phyloP scores from a whole-genome alignment of 805 yeast genomes.

The Wickerhamiella galacta region DNA sequence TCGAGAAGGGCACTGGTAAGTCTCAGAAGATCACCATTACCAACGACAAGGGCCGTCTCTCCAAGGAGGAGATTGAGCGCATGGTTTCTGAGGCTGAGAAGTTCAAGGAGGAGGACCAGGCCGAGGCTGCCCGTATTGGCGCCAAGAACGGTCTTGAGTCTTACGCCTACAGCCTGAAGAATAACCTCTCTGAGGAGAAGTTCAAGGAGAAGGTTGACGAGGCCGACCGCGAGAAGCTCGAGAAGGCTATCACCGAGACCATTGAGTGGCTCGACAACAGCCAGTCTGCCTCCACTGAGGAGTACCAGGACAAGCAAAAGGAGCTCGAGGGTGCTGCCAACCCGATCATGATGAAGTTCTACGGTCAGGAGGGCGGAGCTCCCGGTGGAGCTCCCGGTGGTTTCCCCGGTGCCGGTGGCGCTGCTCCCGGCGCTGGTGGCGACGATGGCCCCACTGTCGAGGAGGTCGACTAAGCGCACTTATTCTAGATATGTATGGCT shows the following conservation, averaged over 20 bases:
- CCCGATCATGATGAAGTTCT: conserved; percentile 94
- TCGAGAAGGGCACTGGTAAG: conserved; percentile 98
- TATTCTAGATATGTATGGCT: neutral
- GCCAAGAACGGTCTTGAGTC: conserved; percentile 94
- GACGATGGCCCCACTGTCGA: conserved; percentile 57
- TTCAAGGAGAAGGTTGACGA: conserved; percentile 49
- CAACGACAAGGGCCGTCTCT: conserved; percentile 96
- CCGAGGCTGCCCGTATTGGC: conserved; percentile 81
- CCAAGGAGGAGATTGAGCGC: conserved; percentile 93
- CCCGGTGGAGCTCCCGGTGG: conserved; percentile 61
- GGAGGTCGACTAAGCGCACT: conserved; percentile 59
- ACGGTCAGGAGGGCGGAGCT: conserved; percentile 68
- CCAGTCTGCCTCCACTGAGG: conserved; percentile 65
- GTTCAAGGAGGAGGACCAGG: conserved; percentile 91
- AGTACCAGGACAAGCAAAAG: conserved; percentile 83
- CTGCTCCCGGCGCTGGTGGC: conserved; percentile 40
- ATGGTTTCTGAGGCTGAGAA: conserved; percentile 97
- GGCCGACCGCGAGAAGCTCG: conserved; percentile 18
- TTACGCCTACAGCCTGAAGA: conserved; percentile 84
- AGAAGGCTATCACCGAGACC: conserved; percentile 18
- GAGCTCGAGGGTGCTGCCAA: conserved; percentile 89
- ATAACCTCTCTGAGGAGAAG: conserved; percentile 53
- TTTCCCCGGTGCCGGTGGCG: conserved; percentile 33
- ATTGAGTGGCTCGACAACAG: conserved; percentile 72
- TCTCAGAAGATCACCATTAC: conserved; percentile 93